These are phyloP conservation scores for Leccinum sublutescens DNA, from an alignment of 768 basidiomycete genomes.

Conservation along the genomic window DNA sequence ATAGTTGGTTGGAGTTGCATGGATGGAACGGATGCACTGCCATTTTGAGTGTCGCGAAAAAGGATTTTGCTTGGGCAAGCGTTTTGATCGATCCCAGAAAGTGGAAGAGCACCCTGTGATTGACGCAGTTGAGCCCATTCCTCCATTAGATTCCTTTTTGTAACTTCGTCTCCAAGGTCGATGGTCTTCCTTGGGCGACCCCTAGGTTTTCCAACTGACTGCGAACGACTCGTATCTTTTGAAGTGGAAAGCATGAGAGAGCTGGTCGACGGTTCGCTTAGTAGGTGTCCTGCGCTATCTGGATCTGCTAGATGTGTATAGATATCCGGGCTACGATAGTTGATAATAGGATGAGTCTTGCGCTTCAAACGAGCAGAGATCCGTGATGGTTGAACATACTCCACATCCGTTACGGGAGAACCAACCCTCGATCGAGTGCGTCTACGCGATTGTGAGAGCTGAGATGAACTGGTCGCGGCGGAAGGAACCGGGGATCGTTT, in stretches of 20 bases:
- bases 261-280: slow-evolving; percentile 4
- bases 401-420: slow-evolving; percentile 10
- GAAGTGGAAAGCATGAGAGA: slow-evolving; percentile 5
- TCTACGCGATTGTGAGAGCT: slow-evolving; percentile 9
- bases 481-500: slow-evolving; percentile 23
- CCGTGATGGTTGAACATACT: slow-evolving; percentile 11
- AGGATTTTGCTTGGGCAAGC: neutral
- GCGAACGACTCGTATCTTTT: neutral
- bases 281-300: slow-evolving; percentile 5
- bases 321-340: slow-evolving; percentile 24
- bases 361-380: slow-evolving; percentile 20
- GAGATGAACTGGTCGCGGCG: slow-evolving; percentile 11
- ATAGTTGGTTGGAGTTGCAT: neutral
- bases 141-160: slow-evolving; percentile 27
- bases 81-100: slow-evolving; percentile 10
- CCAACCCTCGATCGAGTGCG: slow-evolving; percentile 19
- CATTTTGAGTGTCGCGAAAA: neutral
- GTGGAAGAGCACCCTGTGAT: slow-evolving; percentile 25
- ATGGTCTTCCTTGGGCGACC: slow-evolving; percentile 15
- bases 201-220: slow-evolving; percentile 8
- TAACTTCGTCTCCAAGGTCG: slow-evolving; percentile 20
- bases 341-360: slow-evolving; percentile 18
- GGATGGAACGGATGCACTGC: neutral
- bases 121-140: slow-evolving; percentile 32
- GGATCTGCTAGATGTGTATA: slow-evolving; percentile 29